Evolutionary conservation across 2,329 filamentous ascomycete genomes (phyloP).

Genomic region (Epichloe gansuensis): DNA sequence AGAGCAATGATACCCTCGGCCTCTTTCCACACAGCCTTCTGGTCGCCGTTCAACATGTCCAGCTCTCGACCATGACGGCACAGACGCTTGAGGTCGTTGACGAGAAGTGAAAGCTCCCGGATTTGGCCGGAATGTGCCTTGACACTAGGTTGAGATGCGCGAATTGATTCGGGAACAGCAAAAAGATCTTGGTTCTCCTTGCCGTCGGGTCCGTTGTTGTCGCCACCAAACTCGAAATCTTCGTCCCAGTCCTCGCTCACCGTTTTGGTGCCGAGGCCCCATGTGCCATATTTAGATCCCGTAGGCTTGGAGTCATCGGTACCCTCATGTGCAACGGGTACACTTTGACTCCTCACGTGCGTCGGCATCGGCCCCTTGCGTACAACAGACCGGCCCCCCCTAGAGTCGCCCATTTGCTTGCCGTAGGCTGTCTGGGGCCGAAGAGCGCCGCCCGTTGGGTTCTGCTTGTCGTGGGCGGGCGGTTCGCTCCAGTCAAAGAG

Average conservation of each 20-base stretch:
- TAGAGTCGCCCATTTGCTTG: constrained; percentile 57
- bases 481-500: constrained; percentile 72
- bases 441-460: constrained; percentile 42
- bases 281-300: constrained; percentile 65
- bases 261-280: constrained; percentile 67
- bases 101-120: constrained; percentile 64
- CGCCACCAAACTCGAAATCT: constrained; percentile 63
- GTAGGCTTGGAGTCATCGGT: constrained; percentile 40
- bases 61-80: constrained; percentile 57
- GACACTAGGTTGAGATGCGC: constrained; percentile 69
- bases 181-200: constrained; percentile 21
- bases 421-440: constrained; percentile 65
- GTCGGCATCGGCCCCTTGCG: constrained; percentile 56
- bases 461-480: constrained; percentile 45
- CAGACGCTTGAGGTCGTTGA: constrained; percentile 71
- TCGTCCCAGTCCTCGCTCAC: constrained; percentile 83
- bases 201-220: constrained; percentile 25
- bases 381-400: constrained; percentile 57
- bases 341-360: constrained; percentile 70
- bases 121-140: constrained; percentile 76
- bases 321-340: constrained; percentile 56
- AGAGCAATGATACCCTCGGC: constrained; percentile 78
- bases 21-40: constrained; percentile 58
- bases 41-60: constrained; percentile 47
- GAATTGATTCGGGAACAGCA: constrained; percentile 58